These are phyloP conservation scores for Acacia confusa DNA, from an alignment of 306 rosid species.

Conservation along the genomic window DNA sequence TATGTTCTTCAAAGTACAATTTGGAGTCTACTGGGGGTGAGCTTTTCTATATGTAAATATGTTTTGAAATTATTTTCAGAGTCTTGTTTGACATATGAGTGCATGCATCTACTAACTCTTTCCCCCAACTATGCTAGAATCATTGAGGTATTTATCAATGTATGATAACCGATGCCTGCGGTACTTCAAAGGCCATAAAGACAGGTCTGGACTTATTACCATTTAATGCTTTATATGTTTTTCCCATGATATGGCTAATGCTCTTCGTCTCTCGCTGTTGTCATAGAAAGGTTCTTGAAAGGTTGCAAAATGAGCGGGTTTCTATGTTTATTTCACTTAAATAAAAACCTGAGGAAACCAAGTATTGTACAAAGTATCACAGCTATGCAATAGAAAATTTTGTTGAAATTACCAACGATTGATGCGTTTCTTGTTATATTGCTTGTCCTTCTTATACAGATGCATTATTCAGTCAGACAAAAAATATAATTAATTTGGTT, in stretches of 20 bases:
- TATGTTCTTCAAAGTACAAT: slow-evolving; percentile 89
- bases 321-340: not conserved
- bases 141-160: slow-evolving; percentile 88
- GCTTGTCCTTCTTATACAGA: not conserved
- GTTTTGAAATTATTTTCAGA: slow-evolving; percentile 1
- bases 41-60: slow-evolving; percentile 23
- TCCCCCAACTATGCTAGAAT: slow-evolving; percentile 51
- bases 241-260: not conserved
- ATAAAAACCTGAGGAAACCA: not conserved
- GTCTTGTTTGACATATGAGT: slow-evolving; percentile 15
- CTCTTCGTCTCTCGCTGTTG: not conserved
- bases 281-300: slow-evolving; percentile 3
- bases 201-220: slow-evolving; percentile 52
- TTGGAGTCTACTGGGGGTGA: slow-evolving; percentile 77
- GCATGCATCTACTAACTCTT: slow-evolving; percentile 23
- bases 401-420: not conserved
- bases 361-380: not conserved
- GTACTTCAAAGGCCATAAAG: slow-evolving; percentile 95
- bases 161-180: slow-evolving; percentile 90
- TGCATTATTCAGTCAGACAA: not conserved
- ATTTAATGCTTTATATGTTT: not conserved
- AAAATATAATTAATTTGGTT: not conserved
- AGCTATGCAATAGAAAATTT: not conserved
- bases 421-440: not conserved
- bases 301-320: not conserved